A percentile compares a stretch with the other conserved stretches of the same genome.
Evolutionary conservation across 495 filamentous ascomycete genomes (phyloP).

Genomic region (Aspergillus sclerotioniger): DNA sequence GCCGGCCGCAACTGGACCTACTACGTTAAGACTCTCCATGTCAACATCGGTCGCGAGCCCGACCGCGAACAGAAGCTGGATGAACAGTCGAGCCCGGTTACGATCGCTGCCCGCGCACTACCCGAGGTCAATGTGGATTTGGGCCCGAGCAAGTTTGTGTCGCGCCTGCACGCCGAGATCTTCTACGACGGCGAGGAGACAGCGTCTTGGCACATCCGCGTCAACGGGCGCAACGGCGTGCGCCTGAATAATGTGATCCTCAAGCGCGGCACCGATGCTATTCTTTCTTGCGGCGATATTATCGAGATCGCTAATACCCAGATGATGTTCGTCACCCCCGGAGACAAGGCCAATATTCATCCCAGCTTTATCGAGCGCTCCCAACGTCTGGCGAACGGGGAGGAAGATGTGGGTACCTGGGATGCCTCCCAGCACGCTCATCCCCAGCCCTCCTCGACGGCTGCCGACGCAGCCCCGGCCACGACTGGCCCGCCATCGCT

Average conservation of each 20-base stretch:
- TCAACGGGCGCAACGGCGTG: slow-evolving; percentile 88
- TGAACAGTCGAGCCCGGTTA: slow-evolving; percentile 45
- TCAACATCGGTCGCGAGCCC: slow-evolving; percentile 81
- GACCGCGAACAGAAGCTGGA: slow-evolving; percentile 51
- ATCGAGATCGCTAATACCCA: slow-evolving; percentile 88
- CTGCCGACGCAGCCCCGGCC: slow-evolving; percentile 21
- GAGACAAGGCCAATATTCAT: slow-evolving; percentile 58
- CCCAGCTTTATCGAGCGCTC: slow-evolving; percentile 52
- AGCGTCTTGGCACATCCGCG: slow-evolving; percentile 72
- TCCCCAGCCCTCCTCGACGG: slow-evolving; percentile 22
- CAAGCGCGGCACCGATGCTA: slow-evolving; percentile 59
- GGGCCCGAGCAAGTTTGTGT: slow-evolving; percentile 89
- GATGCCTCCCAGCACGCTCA: slow-evolving; percentile 43
- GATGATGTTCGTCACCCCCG: slow-evolving; percentile 97
- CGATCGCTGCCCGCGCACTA: slow-evolving; percentile 45
- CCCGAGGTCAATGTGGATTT: slow-evolving; percentile 80
- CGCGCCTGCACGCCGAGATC: slow-evolving; percentile 82
- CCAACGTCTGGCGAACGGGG: slow-evolving; percentile 46
- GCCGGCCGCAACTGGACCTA: slow-evolving; percentile 92
- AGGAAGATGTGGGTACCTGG: slow-evolving; percentile 38
- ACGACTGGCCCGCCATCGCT: slow-evolving; percentile 51
- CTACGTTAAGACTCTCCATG: slow-evolving; percentile 74
- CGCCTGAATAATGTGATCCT: slow-evolving; percentile 70
- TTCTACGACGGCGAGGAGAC: slow-evolving; percentile 66
- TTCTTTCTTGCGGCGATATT: slow-evolving; percentile 78